These are phyloP conservation scores for Trichoderma sp. DNA, from an alignment of 2,329 filamentous ascomycete species.

Conservation along the genomic window DNA sequence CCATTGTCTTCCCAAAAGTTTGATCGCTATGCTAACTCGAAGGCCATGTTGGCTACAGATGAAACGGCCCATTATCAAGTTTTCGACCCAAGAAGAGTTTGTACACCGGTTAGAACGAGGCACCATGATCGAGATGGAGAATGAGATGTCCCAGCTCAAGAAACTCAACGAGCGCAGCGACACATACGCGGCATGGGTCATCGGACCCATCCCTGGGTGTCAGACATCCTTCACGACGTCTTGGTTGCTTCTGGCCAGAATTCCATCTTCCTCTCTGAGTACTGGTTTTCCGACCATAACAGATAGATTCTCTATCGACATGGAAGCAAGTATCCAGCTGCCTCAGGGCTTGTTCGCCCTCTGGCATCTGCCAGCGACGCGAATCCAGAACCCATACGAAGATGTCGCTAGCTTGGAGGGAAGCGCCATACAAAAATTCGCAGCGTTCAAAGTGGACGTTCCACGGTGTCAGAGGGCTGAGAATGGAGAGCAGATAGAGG, in stretches of 20 bases:
- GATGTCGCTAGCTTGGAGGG: slow-evolving; percentile 16
- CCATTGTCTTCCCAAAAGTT: background rate
- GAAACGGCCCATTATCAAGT: slow-evolving; percentile 20
- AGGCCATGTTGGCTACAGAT: background rate
- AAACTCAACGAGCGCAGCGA: slow-evolving; percentile 27
- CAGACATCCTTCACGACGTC: slow-evolving; percentile 31
- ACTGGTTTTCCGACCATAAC: slow-evolving; percentile 28
- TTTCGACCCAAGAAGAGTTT: slow-evolving; percentile 28
- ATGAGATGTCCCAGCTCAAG: slow-evolving; percentile 30
- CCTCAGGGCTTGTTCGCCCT: slow-evolving; percentile 27
- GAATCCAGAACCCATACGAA: slow-evolving; percentile 35
- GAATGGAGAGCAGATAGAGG: slow-evolving; percentile 26
- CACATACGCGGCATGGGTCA: slow-evolving; percentile 29
- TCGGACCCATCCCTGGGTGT: slow-evolving; percentile 31
- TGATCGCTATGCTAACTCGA: background rate
- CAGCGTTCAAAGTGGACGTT: slow-evolving; percentile 36
- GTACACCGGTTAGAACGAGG: slow-evolving; percentile 31
- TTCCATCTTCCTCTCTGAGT: slow-evolving; percentile 23
- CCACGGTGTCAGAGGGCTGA: slow-evolving; percentile 29
- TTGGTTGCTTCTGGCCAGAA: slow-evolving; percentile 33
- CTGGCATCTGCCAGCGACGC: slow-evolving; percentile 25
- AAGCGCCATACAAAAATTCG: slow-evolving; percentile 22
- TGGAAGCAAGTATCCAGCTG: slow-evolving; percentile 25
- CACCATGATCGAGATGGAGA: slow-evolving; percentile 34
- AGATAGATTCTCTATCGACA: slow-evolving; percentile 31